phyloP scores from a whole-genome alignment of 2,329 filamentous ascomycete species.

The Apiospora rasikravindrae region DNA sequence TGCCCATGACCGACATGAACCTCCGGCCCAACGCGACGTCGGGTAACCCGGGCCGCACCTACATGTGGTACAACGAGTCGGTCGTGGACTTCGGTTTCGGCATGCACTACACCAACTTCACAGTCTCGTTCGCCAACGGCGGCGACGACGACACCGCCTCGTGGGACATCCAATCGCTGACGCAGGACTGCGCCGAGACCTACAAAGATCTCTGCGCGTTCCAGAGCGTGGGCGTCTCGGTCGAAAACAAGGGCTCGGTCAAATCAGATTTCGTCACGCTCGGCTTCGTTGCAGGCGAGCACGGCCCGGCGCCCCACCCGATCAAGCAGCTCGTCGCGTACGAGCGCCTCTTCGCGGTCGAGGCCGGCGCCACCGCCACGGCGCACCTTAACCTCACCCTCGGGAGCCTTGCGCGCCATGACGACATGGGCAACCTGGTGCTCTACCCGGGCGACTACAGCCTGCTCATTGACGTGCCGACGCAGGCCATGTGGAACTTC shows the following conservation, averaged over 20 bases:
- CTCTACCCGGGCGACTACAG: conserved; percentile 53
- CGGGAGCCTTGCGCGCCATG: conserved; percentile 47
- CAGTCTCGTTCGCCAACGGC: conserved; percentile 22
- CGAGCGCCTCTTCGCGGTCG: conserved; percentile 40
- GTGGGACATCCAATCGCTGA: conserved; percentile 42
- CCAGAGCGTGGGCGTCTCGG: conserved; percentile 41
- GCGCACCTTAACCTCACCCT: conserved; percentile 48
- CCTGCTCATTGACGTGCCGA: conserved; percentile 45
- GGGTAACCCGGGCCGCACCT: conserved; percentile 51
- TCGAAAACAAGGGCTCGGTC: conserved; percentile 46
- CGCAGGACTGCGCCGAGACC: conserved; percentile 34
- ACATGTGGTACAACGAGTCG: conserved; percentile 54
- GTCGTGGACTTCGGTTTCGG: conserved; percentile 52
- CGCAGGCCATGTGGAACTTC: conserved; percentile 44
- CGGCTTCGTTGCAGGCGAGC: conserved; percentile 45
- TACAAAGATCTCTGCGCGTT: conserved; percentile 47
- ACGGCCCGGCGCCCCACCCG: conserved; percentile 49
- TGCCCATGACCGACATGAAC: conserved; percentile 55
- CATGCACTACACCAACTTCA: conserved; percentile 54
- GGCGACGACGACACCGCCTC: neutral
- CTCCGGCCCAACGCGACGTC: conserved; percentile 46
- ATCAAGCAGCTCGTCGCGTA: conserved; percentile 52
- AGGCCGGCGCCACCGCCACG: conserved; percentile 30
- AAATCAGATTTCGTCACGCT: conserved; percentile 52
- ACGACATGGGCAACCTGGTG: conserved; percentile 49